These are phyloP conservation scores for Cercospora canescens DNA, from an alignment of 2,329 filamentous ascomycete species.

Conservation along the genomic window DNA sequence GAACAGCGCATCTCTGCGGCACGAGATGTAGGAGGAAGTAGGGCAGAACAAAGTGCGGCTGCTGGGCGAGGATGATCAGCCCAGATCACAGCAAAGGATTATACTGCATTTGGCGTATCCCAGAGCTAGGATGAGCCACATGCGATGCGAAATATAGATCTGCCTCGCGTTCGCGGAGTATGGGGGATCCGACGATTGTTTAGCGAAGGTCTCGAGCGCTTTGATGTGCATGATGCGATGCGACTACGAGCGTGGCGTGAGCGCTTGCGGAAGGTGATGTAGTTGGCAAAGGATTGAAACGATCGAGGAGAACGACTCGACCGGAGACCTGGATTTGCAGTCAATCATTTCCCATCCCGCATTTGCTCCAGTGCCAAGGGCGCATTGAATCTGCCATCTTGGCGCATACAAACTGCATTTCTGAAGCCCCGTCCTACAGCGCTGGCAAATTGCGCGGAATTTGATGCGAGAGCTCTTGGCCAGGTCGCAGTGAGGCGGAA, in stretches of 20 bases:
- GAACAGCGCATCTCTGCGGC: background rate
- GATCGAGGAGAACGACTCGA: too few relatives aligned
- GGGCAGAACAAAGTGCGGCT: background rate
- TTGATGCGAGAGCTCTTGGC: background rate
- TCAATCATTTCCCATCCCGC: too few relatives aligned
- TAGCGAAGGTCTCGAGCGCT: too few relatives aligned
- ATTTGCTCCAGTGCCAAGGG: too few relatives aligned
- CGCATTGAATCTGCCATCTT: too few relatives aligned
- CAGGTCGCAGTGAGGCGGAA: background rate
- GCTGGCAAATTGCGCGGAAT: background rate
- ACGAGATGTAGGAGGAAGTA: background rate
- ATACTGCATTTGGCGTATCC: background rate
- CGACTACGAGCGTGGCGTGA: too few relatives aligned
- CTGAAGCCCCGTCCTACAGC: background rate
- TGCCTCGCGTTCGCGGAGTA: background rate
- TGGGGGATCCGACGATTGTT: background rate
- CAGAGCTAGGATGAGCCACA: background rate
- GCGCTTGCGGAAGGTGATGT: too few relatives aligned
- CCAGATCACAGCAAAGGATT: background rate
- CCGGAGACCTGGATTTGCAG: too few relatives aligned
- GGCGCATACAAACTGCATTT: background rate
- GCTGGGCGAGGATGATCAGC: background rate
- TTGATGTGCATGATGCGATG: too few relatives aligned
- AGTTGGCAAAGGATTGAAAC: too few relatives aligned
- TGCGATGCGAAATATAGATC: background rate